Conservation (phyloP, 2,329 filamentous ascomycete genomes). For the Fusarium sp. region DNA sequence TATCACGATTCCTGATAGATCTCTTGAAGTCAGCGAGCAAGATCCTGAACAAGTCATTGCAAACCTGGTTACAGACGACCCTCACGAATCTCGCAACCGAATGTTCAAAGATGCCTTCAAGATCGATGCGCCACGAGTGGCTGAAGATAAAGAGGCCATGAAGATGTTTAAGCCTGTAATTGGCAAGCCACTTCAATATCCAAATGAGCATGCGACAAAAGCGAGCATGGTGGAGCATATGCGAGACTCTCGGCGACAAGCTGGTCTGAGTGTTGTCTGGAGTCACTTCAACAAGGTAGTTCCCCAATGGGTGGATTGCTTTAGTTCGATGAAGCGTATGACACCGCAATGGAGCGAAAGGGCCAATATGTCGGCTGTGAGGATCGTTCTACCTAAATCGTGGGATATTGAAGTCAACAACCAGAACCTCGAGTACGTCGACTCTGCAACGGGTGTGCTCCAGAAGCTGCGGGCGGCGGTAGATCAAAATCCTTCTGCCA, state of each 20-base stretch:
- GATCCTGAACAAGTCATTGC: constrained; percentile 17
- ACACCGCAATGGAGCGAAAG: constrained; percentile 50
- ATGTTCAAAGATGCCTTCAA: constrained; percentile 47
- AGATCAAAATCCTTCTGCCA: constrained; percentile 48
- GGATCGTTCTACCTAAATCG: constrained; percentile 51
- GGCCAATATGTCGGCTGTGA: constrained; percentile 50
- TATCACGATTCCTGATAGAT: background rate
- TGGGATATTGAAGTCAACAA: constrained; percentile 50
- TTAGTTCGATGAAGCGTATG: constrained; percentile 52
- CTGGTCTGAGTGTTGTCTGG: constrained; percentile 51
- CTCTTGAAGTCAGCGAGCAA: constrained; percentile 4
- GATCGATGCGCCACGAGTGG: constrained; percentile 29
- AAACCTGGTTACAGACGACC: constrained; percentile 22
- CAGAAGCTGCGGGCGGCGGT: constrained; percentile 49
- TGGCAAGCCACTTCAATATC: constrained; percentile 44
- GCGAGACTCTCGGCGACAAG: constrained; percentile 50
- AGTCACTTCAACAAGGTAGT: constrained; percentile 43
- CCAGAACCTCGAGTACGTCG: constrained; percentile 49
- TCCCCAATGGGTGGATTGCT: constrained; percentile 54
- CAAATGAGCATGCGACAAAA: constrained; percentile 38
- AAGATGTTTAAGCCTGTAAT: constrained; percentile 45
- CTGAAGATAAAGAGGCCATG: constrained; percentile 30
- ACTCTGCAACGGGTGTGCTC: constrained; percentile 49
- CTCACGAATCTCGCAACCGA: constrained; percentile 39
- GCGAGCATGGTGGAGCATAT: constrained; percentile 36